Conservation (phyloP, 805 yeast species). For the Lachancea sp. region DNA sequence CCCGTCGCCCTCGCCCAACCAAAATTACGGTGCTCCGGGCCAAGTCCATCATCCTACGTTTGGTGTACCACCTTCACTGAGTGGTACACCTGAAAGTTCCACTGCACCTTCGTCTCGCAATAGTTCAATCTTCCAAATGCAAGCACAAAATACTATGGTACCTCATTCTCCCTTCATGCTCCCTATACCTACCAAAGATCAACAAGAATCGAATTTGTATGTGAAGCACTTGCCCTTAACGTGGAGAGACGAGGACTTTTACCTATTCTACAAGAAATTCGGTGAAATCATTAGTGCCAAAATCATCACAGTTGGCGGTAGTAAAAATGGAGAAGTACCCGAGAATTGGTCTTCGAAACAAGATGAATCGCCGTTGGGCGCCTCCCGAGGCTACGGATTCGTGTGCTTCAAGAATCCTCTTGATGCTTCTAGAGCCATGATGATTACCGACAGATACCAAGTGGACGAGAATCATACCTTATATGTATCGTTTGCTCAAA, state of each 20-base stretch:
- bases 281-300: conserved; percentile 52
- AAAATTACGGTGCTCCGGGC: background rate
- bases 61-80: conserved; percentile 11
- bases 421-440: conserved; percentile 64
- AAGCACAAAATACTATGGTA: conserved; percentile 3
- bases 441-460: conserved; percentile 37
- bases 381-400: conserved; percentile 75
- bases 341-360: conserved; percentile 5
- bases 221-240: conserved; percentile 55
- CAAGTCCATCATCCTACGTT: conserved; percentile 6
- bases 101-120: conserved; percentile 10
- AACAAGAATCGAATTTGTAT: conserved; percentile 68
- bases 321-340: conserved; percentile 14
- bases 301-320: conserved; percentile 42
- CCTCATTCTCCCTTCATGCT: conserved; percentile 10
- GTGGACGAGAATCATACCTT: conserved; percentile 47
- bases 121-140: conserved; percentile 7
- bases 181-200: conserved; percentile 37
- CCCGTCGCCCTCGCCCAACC: conserved; percentile 11
- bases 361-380: conserved; percentile 16
- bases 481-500: conserved; percentile 71
- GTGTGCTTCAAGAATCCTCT: conserved; percentile 63
- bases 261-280: conserved; percentile 37
- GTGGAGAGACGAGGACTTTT: conserved; percentile 50
- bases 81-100: conserved; percentile 8